Percentiles rank a stretch among this genome's conserved stretches.
phyloP scores from a whole-genome alignment of 768 basidiomycete genomes.

The Auriscalpium orientale region DNA sequence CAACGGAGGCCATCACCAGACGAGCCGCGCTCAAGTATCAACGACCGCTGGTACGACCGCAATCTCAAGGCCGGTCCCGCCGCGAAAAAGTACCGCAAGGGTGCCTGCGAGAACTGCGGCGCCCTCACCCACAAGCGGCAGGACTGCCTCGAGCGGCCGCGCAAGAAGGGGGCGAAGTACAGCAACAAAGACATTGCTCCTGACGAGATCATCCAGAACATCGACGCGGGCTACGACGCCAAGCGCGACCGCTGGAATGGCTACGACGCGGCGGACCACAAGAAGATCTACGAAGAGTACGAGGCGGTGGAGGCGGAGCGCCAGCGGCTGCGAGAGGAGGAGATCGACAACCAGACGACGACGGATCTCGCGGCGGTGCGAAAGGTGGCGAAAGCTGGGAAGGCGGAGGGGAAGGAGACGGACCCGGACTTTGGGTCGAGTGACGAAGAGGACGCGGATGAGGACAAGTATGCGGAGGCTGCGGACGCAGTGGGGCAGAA shows the following conservation, averaged over 20 bases:
- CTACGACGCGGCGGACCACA: conserved; percentile 86
- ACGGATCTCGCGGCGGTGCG: conserved; percentile 86
- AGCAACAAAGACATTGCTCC: conserved; percentile 85
- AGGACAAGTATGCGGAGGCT: conserved; percentile 97
- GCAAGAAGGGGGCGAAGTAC: conserved; percentile 92
- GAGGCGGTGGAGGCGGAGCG: conserved; percentile 86
- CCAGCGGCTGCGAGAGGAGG: conserved; percentile 88
- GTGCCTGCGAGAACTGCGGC: conserved; percentile 98
- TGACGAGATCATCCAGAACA: conserved; percentile 84
- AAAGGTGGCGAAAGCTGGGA: conserved; percentile 90
- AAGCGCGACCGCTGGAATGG: conserved; percentile 99
- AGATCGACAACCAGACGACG: conserved; percentile 95
- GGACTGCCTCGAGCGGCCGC: conserved; percentile 94
- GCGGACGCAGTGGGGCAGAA: conserved; percentile 98
- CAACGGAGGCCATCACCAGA: conserved; percentile 68
- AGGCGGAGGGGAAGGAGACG: conserved; percentile 56
- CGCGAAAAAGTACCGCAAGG: conserved; percentile 94
- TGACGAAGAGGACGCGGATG: conserved; percentile 92
- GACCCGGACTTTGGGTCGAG: conserved; percentile 96
- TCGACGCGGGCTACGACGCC: conserved; percentile 75
- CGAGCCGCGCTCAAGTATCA: conserved; percentile 52
- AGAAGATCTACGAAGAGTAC: conserved; percentile 87
- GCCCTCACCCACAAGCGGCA: conserved; percentile 87
- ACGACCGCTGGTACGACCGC: conserved; percentile 89
- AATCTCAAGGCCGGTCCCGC: conserved; percentile 80